phyloP scores from a whole-genome alignment of 2,329 filamentous ascomycete species.

The Penicillium freii region DNA sequence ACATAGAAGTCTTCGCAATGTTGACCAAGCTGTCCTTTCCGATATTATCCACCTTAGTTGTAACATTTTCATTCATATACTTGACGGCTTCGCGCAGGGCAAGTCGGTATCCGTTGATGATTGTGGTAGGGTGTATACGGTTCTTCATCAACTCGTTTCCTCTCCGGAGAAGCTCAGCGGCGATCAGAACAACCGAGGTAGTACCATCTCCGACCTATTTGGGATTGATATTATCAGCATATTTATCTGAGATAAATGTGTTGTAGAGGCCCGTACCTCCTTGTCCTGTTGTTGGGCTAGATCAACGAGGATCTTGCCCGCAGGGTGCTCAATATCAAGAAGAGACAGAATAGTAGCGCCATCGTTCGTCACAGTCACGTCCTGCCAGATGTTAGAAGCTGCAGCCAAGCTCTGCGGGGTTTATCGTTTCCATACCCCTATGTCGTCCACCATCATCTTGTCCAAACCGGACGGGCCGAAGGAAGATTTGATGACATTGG shows the following conservation, averaged over 20 bases:
- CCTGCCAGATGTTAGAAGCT: conserved; percentile 51
- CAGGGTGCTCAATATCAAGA: conserved; percentile 95
- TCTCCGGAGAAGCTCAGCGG: conserved; percentile 86
- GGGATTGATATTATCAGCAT: conserved; percentile 3
- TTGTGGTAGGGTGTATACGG: conserved; percentile 98
- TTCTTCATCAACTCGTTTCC: conserved; percentile 99
- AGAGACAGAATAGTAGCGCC: conserved; percentile 94
- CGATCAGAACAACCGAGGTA: conserved; percentile 95
- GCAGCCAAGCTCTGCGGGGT: conserved; percentile 21
- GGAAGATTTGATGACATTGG: conserved; percentile 98
- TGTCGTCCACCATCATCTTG: conserved; percentile 99
- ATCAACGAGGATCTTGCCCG: conserved; percentile 97
- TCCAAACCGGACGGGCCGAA: conserved; percentile 96
- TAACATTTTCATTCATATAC: conserved; percentile 98
- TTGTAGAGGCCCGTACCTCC: conserved; percentile 55
- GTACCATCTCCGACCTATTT: conserved; percentile 84
- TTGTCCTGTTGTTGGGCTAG: conserved; percentile 98
- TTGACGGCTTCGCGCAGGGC: conserved; percentile 94
- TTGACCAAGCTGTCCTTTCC: conserved; percentile 86
- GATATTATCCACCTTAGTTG: conserved; percentile 88
- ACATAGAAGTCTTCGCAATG: conserved; percentile 99
- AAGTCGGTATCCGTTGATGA: conserved; percentile 96
- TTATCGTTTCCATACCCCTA: conserved; percentile 64
- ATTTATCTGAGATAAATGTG: not conserved
- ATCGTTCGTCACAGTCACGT: conserved; percentile 98